phyloP scores from a whole-genome alignment of 768 basidiomycete species.

The Candolleomyces efflorescens region DNA sequence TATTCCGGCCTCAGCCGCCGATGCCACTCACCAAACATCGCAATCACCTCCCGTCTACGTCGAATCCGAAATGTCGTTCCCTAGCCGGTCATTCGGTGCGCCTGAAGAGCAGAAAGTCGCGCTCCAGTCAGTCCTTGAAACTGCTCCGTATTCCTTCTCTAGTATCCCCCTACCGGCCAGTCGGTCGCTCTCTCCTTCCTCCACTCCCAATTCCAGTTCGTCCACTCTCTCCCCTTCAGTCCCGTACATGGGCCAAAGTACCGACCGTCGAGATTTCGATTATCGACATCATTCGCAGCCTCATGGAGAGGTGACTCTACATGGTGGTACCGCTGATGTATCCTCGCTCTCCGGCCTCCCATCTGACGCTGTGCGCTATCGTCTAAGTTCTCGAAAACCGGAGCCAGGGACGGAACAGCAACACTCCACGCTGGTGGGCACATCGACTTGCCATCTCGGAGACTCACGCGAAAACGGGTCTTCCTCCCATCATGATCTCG shows the following conservation, averaged over 20 bases:
- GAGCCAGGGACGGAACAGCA: conserved; percentile 46
- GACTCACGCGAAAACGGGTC: conserved; percentile 39
- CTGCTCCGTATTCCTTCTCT: conserved; percentile 23
- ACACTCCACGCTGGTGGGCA: not conserved
- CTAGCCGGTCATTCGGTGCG: conserved; percentile 22
- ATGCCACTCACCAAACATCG: conserved; percentile 39
- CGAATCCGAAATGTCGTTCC: conserved; percentile 33
- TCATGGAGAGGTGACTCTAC: conserved; percentile 63
- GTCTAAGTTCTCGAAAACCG: conserved; percentile 45
- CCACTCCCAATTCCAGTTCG: conserved; percentile 59
- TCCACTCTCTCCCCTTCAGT: conserved; percentile 64
- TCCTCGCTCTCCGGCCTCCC: conserved; percentile 40
- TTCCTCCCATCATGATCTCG: conserved; percentile 43
- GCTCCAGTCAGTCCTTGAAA: conserved; percentile 20
- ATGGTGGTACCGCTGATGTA: conserved; percentile 71
- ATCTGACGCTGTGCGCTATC: conserved; percentile 57
- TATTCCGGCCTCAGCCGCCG: conserved; percentile 32
- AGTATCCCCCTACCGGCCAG: conserved; percentile 34
- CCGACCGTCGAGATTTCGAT: conserved; percentile 56
- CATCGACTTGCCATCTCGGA: conserved; percentile 41
- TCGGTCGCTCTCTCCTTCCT: conserved; percentile 69
- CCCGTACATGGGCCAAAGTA: conserved; percentile 49
- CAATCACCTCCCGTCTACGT: conserved; percentile 46
- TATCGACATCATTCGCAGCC: conserved; percentile 55
- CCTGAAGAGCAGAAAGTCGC: conserved; percentile 21